Evolutionary conservation across 495 filamentous ascomycete species (phyloP), one percentile per base, ranked within the genome.

Genomic region (Gamarada debralockiae): DNA sequence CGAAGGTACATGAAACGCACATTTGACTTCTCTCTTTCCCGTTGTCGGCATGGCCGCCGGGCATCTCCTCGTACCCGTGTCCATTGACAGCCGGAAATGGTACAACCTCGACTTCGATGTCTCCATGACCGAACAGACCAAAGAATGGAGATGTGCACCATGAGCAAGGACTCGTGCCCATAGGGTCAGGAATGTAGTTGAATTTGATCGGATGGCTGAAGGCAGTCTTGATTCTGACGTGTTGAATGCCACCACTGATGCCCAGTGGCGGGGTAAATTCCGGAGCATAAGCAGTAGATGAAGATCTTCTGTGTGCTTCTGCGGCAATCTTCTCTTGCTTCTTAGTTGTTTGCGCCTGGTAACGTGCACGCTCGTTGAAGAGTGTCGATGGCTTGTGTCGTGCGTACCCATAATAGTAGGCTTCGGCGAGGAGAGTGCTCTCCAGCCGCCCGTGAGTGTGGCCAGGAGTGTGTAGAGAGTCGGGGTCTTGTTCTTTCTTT

Each of bases 131-230:
- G 10, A 12, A 46, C 24, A 62, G 20, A 0, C 56, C 56, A 25
- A 56, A 59, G 23, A 56, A 45, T 1, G 60, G 56, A 10, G 27
- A 18, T 20, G 0, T 17, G 41, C 60, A 62, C 29, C 34, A 62
- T 13, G 42, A 42, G 31, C 60, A 62, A 0, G 55, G 47, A 8
- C 22, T 0, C 1, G 33, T 52, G n/a, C 20, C 37, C 1, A 8
- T n/a, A 0, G 43, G 22, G 5, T 39, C 34, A 1, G 55, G 56
- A 0, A n/a, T 18, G 40, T 59, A 49, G 40, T 53, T 56, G 53
- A 62, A 62, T 5, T 1, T 20, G 8, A 62, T 56, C 1, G 60
- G 60, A 24, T 59, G 55, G 14, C 25, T 25, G 27, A 53, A 59
- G 3, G 37, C 33, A 17, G 60, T 62, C 2, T 18, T 22, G 20